phyloP scores from a whole-genome alignment of 2,329 filamentous ascomycete genomes.

The Penicillium sp. region DNA sequence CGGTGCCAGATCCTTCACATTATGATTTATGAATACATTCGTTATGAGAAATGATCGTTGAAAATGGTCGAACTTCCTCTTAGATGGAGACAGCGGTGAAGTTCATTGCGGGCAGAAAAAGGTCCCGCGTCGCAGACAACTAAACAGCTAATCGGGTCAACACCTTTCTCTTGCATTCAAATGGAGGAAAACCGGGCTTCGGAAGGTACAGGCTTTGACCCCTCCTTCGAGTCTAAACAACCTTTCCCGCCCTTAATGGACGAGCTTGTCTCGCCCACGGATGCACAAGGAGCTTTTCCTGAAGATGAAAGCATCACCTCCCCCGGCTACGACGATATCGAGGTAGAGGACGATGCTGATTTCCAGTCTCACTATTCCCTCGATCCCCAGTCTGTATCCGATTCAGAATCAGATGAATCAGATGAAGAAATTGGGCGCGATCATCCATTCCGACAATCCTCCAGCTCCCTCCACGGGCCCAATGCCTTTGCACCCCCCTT shows the following conservation, averaged over 20 bases:
- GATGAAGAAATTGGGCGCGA: constrained; percentile 33
- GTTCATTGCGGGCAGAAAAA: background rate
- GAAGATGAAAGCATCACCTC: constrained; percentile 31
- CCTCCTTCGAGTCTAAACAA: constrained; percentile 24
- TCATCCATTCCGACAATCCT: constrained; percentile 43
- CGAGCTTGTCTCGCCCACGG: constrained; percentile 3
- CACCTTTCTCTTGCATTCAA: background rate
- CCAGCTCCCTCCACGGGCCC: constrained; percentile 42
- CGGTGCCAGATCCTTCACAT: no score
- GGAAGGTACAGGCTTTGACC: background rate
- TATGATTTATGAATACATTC: no score
- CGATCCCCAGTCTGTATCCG: constrained; percentile 39
- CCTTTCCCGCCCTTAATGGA: constrained; percentile 3
- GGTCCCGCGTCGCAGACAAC: background rate
- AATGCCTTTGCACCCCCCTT: constrained; percentile 75
- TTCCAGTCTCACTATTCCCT: constrained; percentile 49
- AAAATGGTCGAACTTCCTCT: background rate
- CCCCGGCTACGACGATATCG: constrained; percentile 29
- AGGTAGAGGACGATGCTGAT: constrained; percentile 43
- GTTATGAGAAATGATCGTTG: no score
- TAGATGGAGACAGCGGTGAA: background rate
- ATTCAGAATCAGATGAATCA: constrained; percentile 36
- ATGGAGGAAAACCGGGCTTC: background rate
- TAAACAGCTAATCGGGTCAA: background rate
- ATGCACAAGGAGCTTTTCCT: constrained; percentile 11